phyloP scores from a whole-genome alignment of 192 early-diverging fungal genomes.

The Coemansia sp. region DNA sequence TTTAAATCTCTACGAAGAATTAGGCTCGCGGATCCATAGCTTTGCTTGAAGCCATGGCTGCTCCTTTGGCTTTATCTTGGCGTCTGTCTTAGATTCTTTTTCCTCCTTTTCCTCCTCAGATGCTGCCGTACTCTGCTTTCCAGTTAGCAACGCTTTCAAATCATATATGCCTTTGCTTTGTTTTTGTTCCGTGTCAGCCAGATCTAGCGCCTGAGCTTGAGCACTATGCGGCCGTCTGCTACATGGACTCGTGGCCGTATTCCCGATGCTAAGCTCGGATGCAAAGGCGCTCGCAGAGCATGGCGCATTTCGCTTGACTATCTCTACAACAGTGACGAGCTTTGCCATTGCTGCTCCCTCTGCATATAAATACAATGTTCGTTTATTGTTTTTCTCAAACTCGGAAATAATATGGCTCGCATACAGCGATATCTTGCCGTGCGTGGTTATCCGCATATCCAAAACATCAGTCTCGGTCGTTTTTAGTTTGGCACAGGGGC shows the following conservation, averaged over 20 bases:
- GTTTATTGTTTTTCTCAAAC: background rate
- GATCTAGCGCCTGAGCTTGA: background rate
- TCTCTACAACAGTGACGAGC: conserved; percentile 39
- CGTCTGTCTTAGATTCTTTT: background rate
- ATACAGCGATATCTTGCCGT: conserved; percentile 42
- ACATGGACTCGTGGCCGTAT: background rate
- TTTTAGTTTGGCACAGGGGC: background rate
- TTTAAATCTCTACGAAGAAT: background rate
- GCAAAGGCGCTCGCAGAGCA: background rate
- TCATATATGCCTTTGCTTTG: background rate
- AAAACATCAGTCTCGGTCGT: background rate
- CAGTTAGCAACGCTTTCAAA: background rate
- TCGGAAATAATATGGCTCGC: conserved; percentile 16
- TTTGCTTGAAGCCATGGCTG: conserved; percentile 1
- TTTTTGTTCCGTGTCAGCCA: background rate
- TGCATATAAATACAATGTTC: conserved; percentile 28
- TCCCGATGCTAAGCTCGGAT: conserved; percentile 12
- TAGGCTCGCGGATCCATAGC: background rate
- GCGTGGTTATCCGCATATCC: conserved; percentile 43
- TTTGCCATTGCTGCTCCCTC: conserved; percentile 42
- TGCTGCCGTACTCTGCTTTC: background rate
- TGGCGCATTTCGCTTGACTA: conserved; percentile 28
- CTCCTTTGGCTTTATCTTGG: background rate
- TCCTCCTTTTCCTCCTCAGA: background rate
- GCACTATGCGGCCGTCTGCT: background rate